These are phyloP conservation scores for Claviceps sp. DNA, from an alignment of 2,329 filamentous ascomycete species.

Conservation along the genomic window DNA sequence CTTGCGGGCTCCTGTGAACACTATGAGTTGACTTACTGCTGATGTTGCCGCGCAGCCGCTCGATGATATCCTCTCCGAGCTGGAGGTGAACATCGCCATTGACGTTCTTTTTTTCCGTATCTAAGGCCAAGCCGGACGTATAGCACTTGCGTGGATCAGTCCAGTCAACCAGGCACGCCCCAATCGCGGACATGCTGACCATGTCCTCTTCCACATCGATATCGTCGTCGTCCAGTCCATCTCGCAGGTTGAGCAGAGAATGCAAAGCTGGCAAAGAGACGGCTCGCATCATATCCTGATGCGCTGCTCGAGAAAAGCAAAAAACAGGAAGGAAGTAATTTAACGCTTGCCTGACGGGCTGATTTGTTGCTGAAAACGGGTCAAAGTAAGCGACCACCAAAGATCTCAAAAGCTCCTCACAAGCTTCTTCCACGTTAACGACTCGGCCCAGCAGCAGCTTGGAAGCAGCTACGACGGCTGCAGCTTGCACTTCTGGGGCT, in stretches of 20 bases:
- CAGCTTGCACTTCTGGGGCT: conserved; percentile 62
- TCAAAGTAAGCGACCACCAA: conserved; percentile 84
- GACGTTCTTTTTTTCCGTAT: conserved; percentile 48
- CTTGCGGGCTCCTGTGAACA: background rate
- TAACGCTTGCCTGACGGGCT: conserved; percentile 70
- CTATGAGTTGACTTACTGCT: conserved; percentile 41
- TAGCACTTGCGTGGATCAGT: conserved; percentile 78
- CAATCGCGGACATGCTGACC: conserved; percentile 65
- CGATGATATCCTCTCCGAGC: conserved; percentile 64
- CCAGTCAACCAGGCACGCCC: conserved; percentile 81
- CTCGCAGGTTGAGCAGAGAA: conserved; percentile 58
- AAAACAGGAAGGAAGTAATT: conserved; percentile 94
- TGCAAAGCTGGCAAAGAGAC: conserved; percentile 65
- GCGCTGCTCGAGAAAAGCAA: conserved; percentile 71
- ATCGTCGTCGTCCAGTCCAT: conserved; percentile 61
- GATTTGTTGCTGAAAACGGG: conserved; percentile 66
- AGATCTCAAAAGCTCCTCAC: conserved; percentile 65
- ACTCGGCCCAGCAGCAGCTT: conserved; percentile 76
- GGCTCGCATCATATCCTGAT: conserved; percentile 67
- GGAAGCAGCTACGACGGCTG: conserved; percentile 66
- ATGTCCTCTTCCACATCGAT: conserved; percentile 64
- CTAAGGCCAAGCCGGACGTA: conserved; percentile 33
- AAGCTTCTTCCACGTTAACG: conserved; percentile 55
- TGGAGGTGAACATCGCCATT: conserved; percentile 71
- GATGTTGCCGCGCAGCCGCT: conserved; percentile 53